Conservation (phyloP, 139 green algal genomes). For the Limnomonas spitsbergensis region DNA sequence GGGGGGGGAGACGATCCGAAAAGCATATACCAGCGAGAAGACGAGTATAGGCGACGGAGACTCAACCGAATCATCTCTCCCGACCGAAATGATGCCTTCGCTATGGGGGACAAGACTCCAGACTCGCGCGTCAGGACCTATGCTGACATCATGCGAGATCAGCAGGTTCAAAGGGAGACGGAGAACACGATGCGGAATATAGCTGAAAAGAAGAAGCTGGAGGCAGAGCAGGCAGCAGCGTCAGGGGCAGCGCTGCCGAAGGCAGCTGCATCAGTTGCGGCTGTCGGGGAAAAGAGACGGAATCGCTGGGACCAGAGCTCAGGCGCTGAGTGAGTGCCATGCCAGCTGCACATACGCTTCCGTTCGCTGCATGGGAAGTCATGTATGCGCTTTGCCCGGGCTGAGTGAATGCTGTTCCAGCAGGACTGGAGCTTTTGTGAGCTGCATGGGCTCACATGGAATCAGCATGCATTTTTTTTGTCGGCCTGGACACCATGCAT, state of each 20-base stretch:
- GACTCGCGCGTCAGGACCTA: slow-evolving; percentile 79
- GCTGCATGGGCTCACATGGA: not conserved
- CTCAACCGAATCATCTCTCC: slow-evolving; percentile 85
- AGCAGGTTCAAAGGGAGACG: slow-evolving; percentile 75
- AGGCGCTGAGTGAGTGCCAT: slow-evolving; percentile 3
- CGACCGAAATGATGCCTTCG: slow-evolving; percentile 86
- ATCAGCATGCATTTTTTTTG: not conserved
- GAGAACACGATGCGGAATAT: slow-evolving; percentile 95
- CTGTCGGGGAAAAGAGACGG: slow-evolving; percentile 54
- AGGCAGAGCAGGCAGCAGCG: slow-evolving; percentile 43
- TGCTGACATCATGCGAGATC: slow-evolving; percentile 85
- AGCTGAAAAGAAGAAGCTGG: slow-evolving; percentile 68
- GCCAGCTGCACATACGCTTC: not conserved
- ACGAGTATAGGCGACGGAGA: slow-evolving; percentile 81
- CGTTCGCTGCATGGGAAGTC: not conserved
- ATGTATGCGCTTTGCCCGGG: not conserved
- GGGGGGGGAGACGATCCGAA: slow-evolving; percentile 30
- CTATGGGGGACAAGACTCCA: slow-evolving; percentile 81
- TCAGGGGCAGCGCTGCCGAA: slow-evolving; percentile 26
- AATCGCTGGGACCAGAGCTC: slow-evolving; percentile 82
- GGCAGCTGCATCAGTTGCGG: slow-evolving; percentile 19
- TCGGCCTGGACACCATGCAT: not conserved
- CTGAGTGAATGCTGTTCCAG: not conserved
- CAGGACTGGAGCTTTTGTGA: not conserved
- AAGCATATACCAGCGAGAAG: slow-evolving; percentile 85